Evolutionary conservation across 441 rosid species (phyloP), one percentile per base, ranked within the genome.

Genomic region (Kokia cookei): DNA sequence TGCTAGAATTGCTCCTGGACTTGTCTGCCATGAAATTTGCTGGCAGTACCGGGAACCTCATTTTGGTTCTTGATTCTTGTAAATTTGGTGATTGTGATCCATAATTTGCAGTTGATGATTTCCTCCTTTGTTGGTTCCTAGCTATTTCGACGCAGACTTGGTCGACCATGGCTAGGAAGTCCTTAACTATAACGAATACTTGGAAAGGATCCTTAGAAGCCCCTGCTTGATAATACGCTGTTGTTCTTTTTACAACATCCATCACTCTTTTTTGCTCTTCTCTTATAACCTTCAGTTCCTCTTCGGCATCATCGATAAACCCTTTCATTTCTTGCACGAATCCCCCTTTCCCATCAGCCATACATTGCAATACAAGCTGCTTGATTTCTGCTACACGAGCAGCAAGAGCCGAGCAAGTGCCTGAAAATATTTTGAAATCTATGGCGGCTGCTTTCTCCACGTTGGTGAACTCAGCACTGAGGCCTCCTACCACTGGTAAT

Each of bases 131-230:
- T 82, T 85, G 58, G 61, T 88, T 87, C 80, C 94, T 78, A 35
- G 94, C 81, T 13, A 93, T 88, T 80, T 91, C 96, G 7, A 90
- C 61, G 13, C 97, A 92, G 1, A 79, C 97, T 71, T 79, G 79
- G 81, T 96, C 98, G 65, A 96, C 98, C 98, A 88, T 90, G 2
- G 63, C 77, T 12, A 93, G 86, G 73, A 96, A 96, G 78, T 93
- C 94, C 45, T 79, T 90, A 32, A 96, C 88, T 60, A 93, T 88
- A 37, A 84, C 85, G 78, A 93, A 96, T 27, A 96, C 72, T 60
- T 85, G 93, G 81, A 92, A 83, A 29, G 84, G 89, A 15, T 91
- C 88, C 55, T 82, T 96, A 15, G 88, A 74, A 69, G 88, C 85
- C 75, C 91, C 91, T 55, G 91, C 82, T 80, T 93, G 97, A 73